Evolutionary conservation across 2,329 filamentous ascomycete species (phyloP), one percentile per base, ranked within the genome.

Genomic region (Fusarium mangiferae): DNA sequence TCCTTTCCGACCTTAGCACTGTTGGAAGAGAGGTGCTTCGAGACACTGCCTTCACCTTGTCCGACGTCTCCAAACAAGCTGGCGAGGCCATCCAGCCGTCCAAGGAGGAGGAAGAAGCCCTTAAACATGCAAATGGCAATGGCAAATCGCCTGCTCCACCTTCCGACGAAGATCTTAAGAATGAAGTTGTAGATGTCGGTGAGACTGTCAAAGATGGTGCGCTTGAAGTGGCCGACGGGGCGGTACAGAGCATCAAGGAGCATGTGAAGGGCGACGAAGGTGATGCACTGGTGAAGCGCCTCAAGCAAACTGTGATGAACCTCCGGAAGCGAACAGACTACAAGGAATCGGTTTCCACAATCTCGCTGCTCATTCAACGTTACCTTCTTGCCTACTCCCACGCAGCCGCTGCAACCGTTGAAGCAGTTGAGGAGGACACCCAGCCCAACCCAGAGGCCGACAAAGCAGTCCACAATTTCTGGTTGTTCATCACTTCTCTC

Each of bases 1-100:
- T 98, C 77, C 85, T 98, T 49, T 90, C 92, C 17, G 96, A 98
- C 78, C 83, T 98, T 45, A 91, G 91, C 51, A 91, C 91, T 0
- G 89, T 98, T 52, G 93, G 92, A 18, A 91, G 93, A 46, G 93
- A 98, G 79, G 92, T 98, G 2, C 95, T 98, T 80, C 91, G 91
- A 58, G 95, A 98, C 77, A 95, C 95, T 6, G 94, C 95, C 0
- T 92, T 94, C 70, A 92, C 93, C 0, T 81, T 98, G 11, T 94
- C 95, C 0, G 87, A 91, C 22, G 93, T 92, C 4, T 94, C 95
- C 1, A 89, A 93, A 73, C 86, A 94, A 70, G 92, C 92, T 1
- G 94, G 91, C 6, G 90, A 94, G 77, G 86, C 92, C 72, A 84
- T 97, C 14, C 91, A 94, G 75, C 93, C 93, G 0, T 90, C 92